These are phyloP conservation scores for Botryosphaeria dothidea DNA, from an alignment of 2,329 filamentous ascomycete species.

Conservation along the genomic window DNA sequence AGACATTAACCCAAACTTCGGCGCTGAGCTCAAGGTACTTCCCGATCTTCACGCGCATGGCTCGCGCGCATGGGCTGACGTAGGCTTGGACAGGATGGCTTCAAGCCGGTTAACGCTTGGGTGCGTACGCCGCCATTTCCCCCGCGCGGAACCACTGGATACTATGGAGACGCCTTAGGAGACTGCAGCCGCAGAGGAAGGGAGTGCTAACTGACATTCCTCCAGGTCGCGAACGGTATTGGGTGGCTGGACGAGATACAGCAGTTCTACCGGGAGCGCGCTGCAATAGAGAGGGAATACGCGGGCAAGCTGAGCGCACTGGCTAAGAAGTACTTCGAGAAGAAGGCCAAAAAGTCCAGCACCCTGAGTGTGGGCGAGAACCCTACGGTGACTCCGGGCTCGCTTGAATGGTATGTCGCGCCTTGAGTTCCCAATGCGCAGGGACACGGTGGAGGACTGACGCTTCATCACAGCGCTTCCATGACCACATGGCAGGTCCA, in stretches of 20 bases:
- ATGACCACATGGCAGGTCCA: slow-evolving; percentile 97
- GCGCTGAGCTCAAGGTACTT: slow-evolving; percentile 86
- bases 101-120: slow-evolving; percentile 93
- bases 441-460: slow-evolving; percentile 24
- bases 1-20: slow-evolving; percentile 83
- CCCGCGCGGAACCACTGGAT: slow-evolving; percentile 16
- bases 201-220: not conserved
- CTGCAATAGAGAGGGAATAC: slow-evolving; percentile 95
- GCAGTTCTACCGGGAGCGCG: slow-evolving; percentile 93
- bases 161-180: not conserved
- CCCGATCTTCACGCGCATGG: slow-evolving; percentile 13
- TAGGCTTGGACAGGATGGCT: slow-evolving; percentile 71
- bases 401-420: slow-evolving; percentile 72
- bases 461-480: slow-evolving; percentile 65
- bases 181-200: not conserved
- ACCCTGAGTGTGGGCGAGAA: slow-evolving; percentile 90
- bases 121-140: slow-evolving; percentile 43
- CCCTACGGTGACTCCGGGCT: slow-evolving; percentile 89
- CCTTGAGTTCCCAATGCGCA: slow-evolving; percentile 15
- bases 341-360: slow-evolving; percentile 88
- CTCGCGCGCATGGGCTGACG: slow-evolving; percentile 21
- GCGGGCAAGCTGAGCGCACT: slow-evolving; percentile 81
- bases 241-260: slow-evolving; percentile 96
- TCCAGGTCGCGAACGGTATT: slow-evolving; percentile 76
- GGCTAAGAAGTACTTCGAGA: slow-evolving; percentile 96